Percentiles rank a stretch among this genome's conserved stretches.
phyloP scores from a whole-genome alignment of 2,329 filamentous ascomycete species.

The Fusarium brevicatenulatum region DNA sequence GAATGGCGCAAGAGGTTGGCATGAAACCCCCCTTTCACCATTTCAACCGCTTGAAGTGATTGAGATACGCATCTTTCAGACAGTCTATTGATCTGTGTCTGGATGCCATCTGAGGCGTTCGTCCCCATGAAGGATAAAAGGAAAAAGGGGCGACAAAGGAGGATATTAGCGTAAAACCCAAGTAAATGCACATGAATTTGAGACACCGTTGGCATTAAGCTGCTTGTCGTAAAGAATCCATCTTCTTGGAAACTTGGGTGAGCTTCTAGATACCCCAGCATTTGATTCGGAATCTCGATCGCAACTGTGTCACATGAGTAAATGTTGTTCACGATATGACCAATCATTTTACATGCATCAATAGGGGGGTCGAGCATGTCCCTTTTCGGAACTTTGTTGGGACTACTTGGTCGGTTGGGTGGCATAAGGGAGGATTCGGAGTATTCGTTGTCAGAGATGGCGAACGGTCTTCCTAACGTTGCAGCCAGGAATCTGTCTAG shows the following conservation, averaged over 20 bases:
- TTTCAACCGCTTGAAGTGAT: constrained; percentile 55
- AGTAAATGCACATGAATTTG: constrained; percentile 71
- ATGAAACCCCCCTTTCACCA: constrained; percentile 58
- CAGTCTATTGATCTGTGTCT: constrained; percentile 55
- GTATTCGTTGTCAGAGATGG: constrained; percentile 71
- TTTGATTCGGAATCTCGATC: constrained; percentile 65
- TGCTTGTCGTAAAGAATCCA: not conserved
- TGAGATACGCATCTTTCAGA: constrained; percentile 52
- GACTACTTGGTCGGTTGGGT: constrained; percentile 44
- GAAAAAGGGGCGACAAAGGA: constrained; percentile 73
- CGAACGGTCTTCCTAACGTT: constrained; percentile 69
- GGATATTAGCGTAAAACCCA: constrained; percentile 70
- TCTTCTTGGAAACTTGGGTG: constrained; percentile 60
- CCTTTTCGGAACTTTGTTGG: not conserved
- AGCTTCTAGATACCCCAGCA: constrained; percentile 56
- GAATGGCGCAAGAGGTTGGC: constrained; percentile 59
- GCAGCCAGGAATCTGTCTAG: constrained; percentile 72
- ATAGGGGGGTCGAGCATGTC: constrained; percentile 64
- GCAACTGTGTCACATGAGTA: constrained; percentile 70
- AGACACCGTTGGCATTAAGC: constrained; percentile 60
- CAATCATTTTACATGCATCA: constrained; percentile 66
- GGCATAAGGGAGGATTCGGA: constrained; percentile 58
- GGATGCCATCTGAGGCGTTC: not conserved
- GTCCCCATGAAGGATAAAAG: constrained; percentile 63
- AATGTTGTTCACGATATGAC: constrained; percentile 66